A percentile compares a stretch with the other conserved stretches of the same genome.
Conservation (phyloP, 176 grass and related monocot genomes). For the Pontederia crassipes region DNA sequence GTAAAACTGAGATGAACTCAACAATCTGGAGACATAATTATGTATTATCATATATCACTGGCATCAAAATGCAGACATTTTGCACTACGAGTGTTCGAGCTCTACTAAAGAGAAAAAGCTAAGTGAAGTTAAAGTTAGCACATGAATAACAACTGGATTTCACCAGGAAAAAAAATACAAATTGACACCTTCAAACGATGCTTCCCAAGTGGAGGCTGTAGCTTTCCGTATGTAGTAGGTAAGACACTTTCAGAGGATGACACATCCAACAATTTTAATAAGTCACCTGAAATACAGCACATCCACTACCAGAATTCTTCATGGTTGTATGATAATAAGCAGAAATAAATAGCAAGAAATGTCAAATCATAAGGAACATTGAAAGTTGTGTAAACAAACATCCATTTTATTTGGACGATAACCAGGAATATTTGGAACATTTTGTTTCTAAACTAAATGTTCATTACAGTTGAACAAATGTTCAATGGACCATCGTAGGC, state of each 20-base stretch:
- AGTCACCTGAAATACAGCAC: constrained; percentile 36
- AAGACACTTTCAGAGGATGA: constrained; percentile 53
- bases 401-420: too few relatives aligned
- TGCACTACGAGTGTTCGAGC: neutral
- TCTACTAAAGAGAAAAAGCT: neutral
- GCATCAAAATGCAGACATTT: neutral
- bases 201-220: constrained; percentile 85
- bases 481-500: too few relatives aligned
- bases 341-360: too few relatives aligned
- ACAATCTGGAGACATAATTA: constrained; percentile 55
- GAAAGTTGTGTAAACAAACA: too few relatives aligned
- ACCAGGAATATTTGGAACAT: too few relatives aligned
- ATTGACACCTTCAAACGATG: constrained; percentile 75
- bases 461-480: too few relatives aligned
- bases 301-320: neutral
- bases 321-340: neutral
- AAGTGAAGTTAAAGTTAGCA: neutral
- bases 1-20: constrained; percentile 89
- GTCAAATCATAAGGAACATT: too few relatives aligned
- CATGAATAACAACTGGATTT: too few relatives aligned
- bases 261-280: constrained; percentile 72
- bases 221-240: constrained; percentile 77
- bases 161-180: constrained; percentile 5
- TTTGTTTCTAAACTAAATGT: too few relatives aligned
- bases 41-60: too few relatives aligned